Evolutionary conservation across 371 early-diverging fungal genomes (phyloP), one percentile per base, ranked within the genome.

Genomic region (Massospora cicadina): DNA sequence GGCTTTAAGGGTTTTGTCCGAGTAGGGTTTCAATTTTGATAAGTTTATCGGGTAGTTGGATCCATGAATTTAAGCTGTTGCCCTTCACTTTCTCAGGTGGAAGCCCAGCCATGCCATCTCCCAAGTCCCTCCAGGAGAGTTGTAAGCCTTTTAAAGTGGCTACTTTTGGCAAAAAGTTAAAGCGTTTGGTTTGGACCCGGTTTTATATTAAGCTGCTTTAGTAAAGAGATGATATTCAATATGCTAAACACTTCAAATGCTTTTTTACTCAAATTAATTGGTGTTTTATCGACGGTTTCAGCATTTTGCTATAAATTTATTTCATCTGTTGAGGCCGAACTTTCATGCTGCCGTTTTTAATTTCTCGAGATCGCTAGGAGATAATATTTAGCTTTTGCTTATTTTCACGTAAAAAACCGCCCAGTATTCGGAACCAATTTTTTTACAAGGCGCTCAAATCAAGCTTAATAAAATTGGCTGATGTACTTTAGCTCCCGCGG

Each of bases 401-500:
- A n/a, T n/a, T n/a, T n/a, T n/a, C n/a, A n/a, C n/a, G n/a, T n/a
- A n/a, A n/a, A n/a, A n/a, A n/a, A n/a, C n/a, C n/a, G n/a, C n/a
- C n/a, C n/a, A n/a, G n/a, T n/a, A n/a, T n/a, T n/a, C n/a, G n/a
- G n/a, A n/a, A n/a, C n/a, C n/a, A n/a, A n/a, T n/a, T n/a, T n/a
- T n/a, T n/a, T n/a, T n/a, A n/a, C n/a, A n/a, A n/a, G n/a, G n/a
- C n/a, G n/a, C n/a, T n/a, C n/a, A n/a, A n/a, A n/a, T n/a, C n/a
- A n/a, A n/a, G n/a, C n/a, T n/a, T n/a, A n/a, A n/a, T n/a, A n/a
- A 43, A 43, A 43, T 5, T 43, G 17, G 17, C 43, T 66, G 68
- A 65, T 67, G 59, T 32, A 29, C 55, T 21, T 24, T 63, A 60
- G 60, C 21, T 60, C 26, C 60, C 60, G 12, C 27, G 30, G 23